Conservation (phyloP, 495 filamentous ascomycete species). For the Umbilicaria muhlenbergii region DNA sequence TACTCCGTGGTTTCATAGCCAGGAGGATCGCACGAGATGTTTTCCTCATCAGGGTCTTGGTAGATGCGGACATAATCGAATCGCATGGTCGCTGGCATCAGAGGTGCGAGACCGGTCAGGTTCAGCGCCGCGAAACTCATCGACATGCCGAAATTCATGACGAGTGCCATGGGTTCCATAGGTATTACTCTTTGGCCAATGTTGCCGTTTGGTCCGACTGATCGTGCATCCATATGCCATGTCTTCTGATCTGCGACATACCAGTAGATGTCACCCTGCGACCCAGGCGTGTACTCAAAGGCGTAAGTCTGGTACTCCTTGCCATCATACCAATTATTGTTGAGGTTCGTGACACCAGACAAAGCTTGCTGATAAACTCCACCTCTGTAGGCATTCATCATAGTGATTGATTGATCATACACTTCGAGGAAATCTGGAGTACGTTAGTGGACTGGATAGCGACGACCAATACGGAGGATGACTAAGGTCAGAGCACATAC, state of each 20-base stretch:
- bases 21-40: slow-evolving; percentile 56
- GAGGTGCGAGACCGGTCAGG: slow-evolving; percentile 29
- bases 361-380: slow-evolving; percentile 60
- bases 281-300: slow-evolving; percentile 58
- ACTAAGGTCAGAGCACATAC: slow-evolving; percentile 3
- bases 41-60: slow-evolving; percentile 41
- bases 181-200: slow-evolving; percentile 55
- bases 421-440: slow-evolving; percentile 41
- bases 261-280: slow-evolving; percentile 46
- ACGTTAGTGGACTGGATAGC: slow-evolving; percentile 1
- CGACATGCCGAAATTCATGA: slow-evolving; percentile 64
- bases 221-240: slow-evolving; percentile 49
- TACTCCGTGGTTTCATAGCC: slow-evolving; percentile 58
- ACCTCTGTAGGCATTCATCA: slow-evolving; percentile 50
- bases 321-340: slow-evolving; percentile 65
- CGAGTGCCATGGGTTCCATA: slow-evolving; percentile 50
- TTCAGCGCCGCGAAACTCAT: slow-evolving; percentile 49
- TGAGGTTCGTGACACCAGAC: slow-evolving; percentile 54
- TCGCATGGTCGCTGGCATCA: slow-evolving; percentile 54
- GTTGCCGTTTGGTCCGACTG: slow-evolving; percentile 59
- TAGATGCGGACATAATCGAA: slow-evolving; percentile 67
- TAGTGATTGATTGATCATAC: slow-evolving; percentile 40
- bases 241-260: slow-evolving; percentile 48
- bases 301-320: slow-evolving; percentile 55
- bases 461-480: neutral